These are phyloP conservation scores for Ilyonectria destructans DNA, from an alignment of 2,329 filamentous ascomycete species.

Conservation along the genomic window DNA sequence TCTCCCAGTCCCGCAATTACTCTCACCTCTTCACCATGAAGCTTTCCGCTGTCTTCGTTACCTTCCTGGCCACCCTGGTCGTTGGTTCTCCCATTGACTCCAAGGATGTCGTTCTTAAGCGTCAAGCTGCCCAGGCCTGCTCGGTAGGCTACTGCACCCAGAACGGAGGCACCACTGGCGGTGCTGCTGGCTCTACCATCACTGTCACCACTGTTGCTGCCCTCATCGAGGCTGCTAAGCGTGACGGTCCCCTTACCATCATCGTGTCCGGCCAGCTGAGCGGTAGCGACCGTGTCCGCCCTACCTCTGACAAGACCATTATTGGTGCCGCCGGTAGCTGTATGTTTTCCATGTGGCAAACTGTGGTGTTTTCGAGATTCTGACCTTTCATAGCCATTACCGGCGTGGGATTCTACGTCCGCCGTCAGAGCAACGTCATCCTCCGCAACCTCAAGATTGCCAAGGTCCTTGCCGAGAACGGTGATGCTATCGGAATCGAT, in stretches of 20 bases:
- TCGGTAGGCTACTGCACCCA: slow-evolving; percentile 53
- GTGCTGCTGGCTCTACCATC: slow-evolving; percentile 49
- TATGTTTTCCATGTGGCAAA: slow-evolving; percentile 2
- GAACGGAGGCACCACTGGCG: slow-evolving; percentile 53
- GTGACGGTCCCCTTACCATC: slow-evolving; percentile 49
- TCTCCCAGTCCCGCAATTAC: too few relatives aligned
- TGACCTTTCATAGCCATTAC: slow-evolving; percentile 52
- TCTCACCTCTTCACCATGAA: slow-evolving; percentile 34
- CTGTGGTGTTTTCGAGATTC: accelerated
- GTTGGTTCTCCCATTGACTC: slow-evolving; percentile 36
- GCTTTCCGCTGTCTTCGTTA: slow-evolving; percentile 29
- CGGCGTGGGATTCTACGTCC: slow-evolving; percentile 69
- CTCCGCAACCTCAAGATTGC: slow-evolving; percentile 74
- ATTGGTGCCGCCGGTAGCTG: slow-evolving; percentile 56
- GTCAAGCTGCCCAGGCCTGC: slow-evolving; percentile 66
- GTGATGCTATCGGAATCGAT: slow-evolving; percentile 75
- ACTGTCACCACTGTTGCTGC: slow-evolving; percentile 48
- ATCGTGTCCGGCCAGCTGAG: slow-evolving; percentile 50
- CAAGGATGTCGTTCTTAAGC: slow-evolving; percentile 47
- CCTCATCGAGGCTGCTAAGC: slow-evolving; percentile 49
- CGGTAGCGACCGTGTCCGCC: slow-evolving; percentile 44
- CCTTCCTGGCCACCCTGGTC: slow-evolving; percentile 38
- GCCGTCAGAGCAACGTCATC: slow-evolving; percentile 71
- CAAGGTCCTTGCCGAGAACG: slow-evolving; percentile 68
- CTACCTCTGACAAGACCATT: slow-evolving; percentile 62